Base-by-base conservation (phyloP, 2,329 filamentous ascomycete species). In the Claviceps arundinis region DNA sequence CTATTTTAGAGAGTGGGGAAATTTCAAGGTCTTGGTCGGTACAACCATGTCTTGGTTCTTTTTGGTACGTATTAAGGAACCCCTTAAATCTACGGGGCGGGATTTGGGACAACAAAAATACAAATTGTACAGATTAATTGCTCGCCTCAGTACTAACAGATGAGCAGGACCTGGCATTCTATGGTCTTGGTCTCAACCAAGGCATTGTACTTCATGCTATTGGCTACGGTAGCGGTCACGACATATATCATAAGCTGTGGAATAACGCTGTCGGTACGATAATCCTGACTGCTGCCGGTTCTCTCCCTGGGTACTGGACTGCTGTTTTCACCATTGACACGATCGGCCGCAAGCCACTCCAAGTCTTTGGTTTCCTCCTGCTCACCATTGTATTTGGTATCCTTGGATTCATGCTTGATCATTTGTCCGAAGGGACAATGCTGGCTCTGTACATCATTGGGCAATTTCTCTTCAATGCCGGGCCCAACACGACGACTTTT, bases 31-130 rank as follows among this genome's bases (percentile, higher is more conserved):
- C 43, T 75, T 91, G 1, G 68, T 90, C 46, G 87, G 85, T 37
- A 91, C 87, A 14, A 86, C 86, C 1, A 71, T 85, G 47, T 89
- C 85, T 0, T 91, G 87, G 87, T 90, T 91, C 69, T 83, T 90
- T 59, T 72, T 91, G 50, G 74, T 76, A 59, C 46, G 70, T 52
- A 13, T 24, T 5, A 1, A 43, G 11, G 26, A 19, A 19, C 1
- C 26, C 26, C 26, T 30, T 4, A 30, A 30, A 30, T 30, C 8
- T 9, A 9, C 26, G 8, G 8, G 1, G 26, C 8, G 26, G 8
- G 2, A 9, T 9, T 9, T 9, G 26, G 26, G 9, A 30, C 8
- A 9, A 11, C 26, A 9, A 30, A 2, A 30, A 30, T 30, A 9
- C 8, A 30, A 30, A 9, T 30, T 30, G 26, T 34, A n/a, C 26